Evolutionary conservation across 176 grass and related monocot genomes (phyloP).

Genomic region (Saccharum officinarum): DNA sequence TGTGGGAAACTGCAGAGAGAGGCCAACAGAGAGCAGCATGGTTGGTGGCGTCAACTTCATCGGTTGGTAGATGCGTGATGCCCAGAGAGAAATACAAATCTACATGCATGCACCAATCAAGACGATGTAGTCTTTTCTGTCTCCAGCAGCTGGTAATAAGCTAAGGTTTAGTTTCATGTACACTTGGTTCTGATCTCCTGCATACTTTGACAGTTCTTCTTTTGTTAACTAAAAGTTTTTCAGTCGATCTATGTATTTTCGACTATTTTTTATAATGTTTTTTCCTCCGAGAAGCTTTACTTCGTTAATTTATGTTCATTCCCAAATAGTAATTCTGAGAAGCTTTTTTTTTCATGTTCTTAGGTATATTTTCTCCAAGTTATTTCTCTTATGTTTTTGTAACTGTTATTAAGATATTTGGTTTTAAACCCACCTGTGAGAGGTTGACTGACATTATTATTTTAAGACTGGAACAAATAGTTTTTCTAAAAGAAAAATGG

Average conservation of each 20-base stretch:
- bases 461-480: neutral
- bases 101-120: neutral
- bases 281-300: neutral
- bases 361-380: neutral
- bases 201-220: neutral
- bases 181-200: no score
- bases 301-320: neutral
- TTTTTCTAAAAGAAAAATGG: neutral
- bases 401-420: neutral
- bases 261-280: no score
- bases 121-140: neutral
- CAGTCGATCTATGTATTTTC: neutral
- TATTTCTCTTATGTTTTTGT: no score
- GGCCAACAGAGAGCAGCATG: slow-evolving; percentile 32
- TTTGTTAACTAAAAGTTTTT: neutral
- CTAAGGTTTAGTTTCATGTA: neutral
- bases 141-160: neutral
- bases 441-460: neutral
- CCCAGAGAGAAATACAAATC: neutral
- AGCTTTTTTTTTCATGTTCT: neutral
- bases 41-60: neutral
- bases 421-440: neutral
- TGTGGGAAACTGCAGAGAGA: slow-evolving; percentile 89
- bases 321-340: neutral
- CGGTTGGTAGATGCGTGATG: neutral